Evolutionary conservation across 805 yeast species (phyloP).

Genomic region (Metschnikowia cerradonensis): DNA sequence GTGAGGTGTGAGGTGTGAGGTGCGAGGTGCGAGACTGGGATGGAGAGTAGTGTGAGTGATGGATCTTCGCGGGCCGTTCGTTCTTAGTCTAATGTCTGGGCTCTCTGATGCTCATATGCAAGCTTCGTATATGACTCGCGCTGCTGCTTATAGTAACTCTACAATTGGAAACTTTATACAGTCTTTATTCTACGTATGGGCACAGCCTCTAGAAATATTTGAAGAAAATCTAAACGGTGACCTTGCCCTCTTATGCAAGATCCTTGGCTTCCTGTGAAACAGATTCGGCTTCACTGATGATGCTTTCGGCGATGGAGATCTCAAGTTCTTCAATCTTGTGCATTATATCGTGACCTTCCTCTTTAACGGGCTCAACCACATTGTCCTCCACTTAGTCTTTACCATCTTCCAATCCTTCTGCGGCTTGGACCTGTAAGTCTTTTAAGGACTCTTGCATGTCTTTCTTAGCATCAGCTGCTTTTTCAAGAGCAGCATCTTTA

Average conservation of each 20-base stretch:
- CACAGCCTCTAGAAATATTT: neutral
- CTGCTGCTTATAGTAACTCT: neutral
- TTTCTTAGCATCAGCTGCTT: neutral
- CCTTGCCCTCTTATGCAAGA: neutral
- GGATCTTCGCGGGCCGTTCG: neutral
- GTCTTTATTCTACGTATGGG: neutral
- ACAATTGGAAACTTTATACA: neutral
- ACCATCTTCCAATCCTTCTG: neutral
- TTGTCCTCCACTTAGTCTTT: neutral
- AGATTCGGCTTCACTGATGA: conserved; percentile 1
- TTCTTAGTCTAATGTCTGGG: neutral
- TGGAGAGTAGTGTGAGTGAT: neutral
- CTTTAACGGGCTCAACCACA: neutral
- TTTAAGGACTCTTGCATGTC: conserved; percentile 4
- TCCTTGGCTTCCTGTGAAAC: neutral
- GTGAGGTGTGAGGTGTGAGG: neutral
- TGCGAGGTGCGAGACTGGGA: neutral
- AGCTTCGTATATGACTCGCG: neutral
- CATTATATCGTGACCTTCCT: conserved; percentile 2
- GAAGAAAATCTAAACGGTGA: neutral
- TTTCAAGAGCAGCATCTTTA: conserved; percentile 4
- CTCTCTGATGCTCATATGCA: neutral
- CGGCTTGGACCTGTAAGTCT: neutral
- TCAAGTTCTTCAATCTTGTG: conserved; percentile 3
- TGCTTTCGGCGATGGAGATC: conserved; percentile 1